A percentile compares a stretch with the other conserved stretches of the same genome.
Evolutionary conservation across 306 rosid genomes (phyloP).

Genomic region (Fragaria ananassa): DNA sequence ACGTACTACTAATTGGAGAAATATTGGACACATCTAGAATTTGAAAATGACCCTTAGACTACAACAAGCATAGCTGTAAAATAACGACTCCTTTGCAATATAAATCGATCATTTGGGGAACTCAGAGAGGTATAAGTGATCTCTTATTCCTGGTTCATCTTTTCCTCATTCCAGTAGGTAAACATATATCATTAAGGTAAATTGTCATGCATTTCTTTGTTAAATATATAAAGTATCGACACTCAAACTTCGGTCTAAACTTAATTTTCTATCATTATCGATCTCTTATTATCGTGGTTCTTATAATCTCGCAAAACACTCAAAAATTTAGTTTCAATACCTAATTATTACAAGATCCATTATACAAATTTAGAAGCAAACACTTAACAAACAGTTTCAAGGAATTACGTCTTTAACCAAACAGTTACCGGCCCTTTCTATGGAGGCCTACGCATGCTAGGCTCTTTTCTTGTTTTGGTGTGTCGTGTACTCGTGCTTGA

Average conservation of each 20-base stretch:
- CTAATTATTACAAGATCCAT: neutral
- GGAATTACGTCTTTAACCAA: neutral
- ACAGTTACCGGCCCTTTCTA: neutral
- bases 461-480: neutral
- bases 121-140: too few relatives aligned
- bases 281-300: too few relatives aligned
- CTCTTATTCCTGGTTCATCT: neutral
- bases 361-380: neutral
- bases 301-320: neutral
- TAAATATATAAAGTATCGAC: neutral
- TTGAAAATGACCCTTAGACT: neutral
- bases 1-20: neutral
- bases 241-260: too few relatives aligned
- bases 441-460: neutral
- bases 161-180: neutral
- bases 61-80: neutral
- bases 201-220: neutral
- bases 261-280: neutral
- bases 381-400: neutral
- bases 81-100: neutral
- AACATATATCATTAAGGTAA: neutral
- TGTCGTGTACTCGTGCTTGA: neutral
- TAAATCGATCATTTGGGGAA: neutral
- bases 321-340: neutral
- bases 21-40: neutral